These are phyloP conservation scores for Lasiodiplodia sp. DNA, from an alignment of 2,329 filamentous ascomycete genomes.

Conservation along the genomic window DNA sequence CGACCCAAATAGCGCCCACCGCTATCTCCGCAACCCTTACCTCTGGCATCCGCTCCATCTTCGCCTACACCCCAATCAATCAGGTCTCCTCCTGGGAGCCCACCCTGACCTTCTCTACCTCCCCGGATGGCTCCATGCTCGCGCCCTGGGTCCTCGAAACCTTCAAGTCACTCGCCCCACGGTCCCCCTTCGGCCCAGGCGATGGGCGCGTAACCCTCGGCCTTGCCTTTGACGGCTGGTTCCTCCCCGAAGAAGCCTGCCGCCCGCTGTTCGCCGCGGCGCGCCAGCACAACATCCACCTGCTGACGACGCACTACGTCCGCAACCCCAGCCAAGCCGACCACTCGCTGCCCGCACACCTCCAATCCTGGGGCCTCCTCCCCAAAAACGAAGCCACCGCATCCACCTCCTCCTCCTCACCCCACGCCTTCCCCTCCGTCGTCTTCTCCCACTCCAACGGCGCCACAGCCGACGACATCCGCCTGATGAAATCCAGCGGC, in stretches of 20 bases:
- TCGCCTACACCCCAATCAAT: conserved; percentile 35
- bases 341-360: conserved; percentile 35
- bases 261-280: conserved; percentile 48
- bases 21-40: conserved; percentile 51
- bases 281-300: conserved; percentile 45
- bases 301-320: conserved; percentile 53
- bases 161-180: conserved; percentile 44
- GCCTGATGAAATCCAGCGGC: conserved; percentile 42
- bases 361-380: conserved; percentile 48
- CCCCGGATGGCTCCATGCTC: conserved; percentile 44
- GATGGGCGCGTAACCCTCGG: conserved; percentile 50
- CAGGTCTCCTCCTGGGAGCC: conserved; percentile 43
- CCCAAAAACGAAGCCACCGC: too few relatives aligned
- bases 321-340: conserved; percentile 24
- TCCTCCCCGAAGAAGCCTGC: conserved; percentile 48
- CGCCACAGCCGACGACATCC: conserved; percentile 44
- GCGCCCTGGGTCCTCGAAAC: conserved; percentile 54
- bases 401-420: too few relatives aligned
- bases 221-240: conserved; percentile 54
- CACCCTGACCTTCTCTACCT: conserved; percentile 50
- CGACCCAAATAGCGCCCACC: conserved; percentile 36
- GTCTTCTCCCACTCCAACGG: conserved; percentile 52
- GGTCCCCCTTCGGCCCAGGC: not conserved
- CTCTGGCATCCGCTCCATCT: conserved; percentile 57
- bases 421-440: conserved; percentile 32